Conservation (phyloP, 192 early-diverging fungal genomes). For the Coemansia sp. region DNA sequence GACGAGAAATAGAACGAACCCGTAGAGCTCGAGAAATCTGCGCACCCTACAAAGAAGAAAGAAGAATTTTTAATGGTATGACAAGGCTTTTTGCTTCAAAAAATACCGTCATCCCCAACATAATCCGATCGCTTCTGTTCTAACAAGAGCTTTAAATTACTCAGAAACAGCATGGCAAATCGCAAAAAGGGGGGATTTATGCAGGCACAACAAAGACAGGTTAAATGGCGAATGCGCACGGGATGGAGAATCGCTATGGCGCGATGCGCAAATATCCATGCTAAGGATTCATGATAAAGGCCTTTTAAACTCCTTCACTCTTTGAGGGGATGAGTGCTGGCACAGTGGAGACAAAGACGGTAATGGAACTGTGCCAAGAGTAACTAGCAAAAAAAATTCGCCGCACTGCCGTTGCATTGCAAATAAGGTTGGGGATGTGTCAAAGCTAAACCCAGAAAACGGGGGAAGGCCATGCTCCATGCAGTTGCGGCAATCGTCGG, state of each 20-base stretch:
- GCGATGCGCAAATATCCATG: conserved; percentile 11
- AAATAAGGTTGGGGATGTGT: not conserved
- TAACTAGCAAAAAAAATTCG: not conserved
- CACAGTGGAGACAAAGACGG: not conserved
- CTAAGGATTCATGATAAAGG: not conserved
- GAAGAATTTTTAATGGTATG: conserved; percentile 2
- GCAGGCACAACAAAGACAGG: not conserved
- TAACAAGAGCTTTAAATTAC: not conserved
- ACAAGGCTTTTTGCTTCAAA: not conserved
- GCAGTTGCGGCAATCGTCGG: not conserved
- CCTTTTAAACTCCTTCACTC: not conserved
- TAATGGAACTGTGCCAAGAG: not conserved
- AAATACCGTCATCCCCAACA: conserved; percentile 8
- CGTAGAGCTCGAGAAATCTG: conserved; percentile 58
- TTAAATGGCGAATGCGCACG: not conserved
- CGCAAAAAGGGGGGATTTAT: not conserved
- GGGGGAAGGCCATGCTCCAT: no score
- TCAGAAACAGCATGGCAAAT: not conserved
- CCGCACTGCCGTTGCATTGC: not conserved
- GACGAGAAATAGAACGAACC: conserved; percentile 63
- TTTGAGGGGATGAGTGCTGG: not conserved
- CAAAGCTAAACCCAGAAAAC: no score
- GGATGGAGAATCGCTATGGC: conserved; percentile 2
- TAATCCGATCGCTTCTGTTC: not conserved
- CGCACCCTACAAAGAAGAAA: conserved; percentile 52